Evolutionary conservation across 192 early-diverging fungal species (phyloP), one percentile per base, ranked within the genome.

Genomic region (Irineochytrium annulatum): DNA sequence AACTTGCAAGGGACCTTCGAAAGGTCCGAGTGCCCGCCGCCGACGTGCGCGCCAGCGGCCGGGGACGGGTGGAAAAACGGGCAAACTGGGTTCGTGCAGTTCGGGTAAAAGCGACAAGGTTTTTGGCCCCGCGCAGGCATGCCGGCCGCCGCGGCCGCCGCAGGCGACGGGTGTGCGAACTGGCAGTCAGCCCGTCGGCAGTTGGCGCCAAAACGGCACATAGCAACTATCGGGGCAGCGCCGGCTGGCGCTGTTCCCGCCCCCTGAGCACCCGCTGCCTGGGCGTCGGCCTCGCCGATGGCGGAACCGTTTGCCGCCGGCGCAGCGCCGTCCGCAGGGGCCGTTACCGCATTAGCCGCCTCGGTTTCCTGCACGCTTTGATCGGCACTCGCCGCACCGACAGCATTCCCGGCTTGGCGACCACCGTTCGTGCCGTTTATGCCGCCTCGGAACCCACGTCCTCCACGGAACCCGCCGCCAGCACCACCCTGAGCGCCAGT

Each of bases 141-240:
- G 11, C 29, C 20, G 3, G 68, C 65, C 8, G 37, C 22, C 8
- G 54, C 63, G 34, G 68, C 34, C 44, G 56, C 68, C 58, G 70
- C 70, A 29, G 69, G 68, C 16, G 58, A 75, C n/a, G 70, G 70
- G 63, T 77, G 75, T 24, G 41, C 55, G 60, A 68, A 77, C 5
- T 28, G 48, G 56, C 70, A 77, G 3, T 72, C 69, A 32, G 68
- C 45, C 26, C 60, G 57, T 11, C 74, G 67, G 43, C 74, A 76
- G 30, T 53, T 37, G 29, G 52, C 64, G 32, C 65, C 68, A 34
- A 61, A 76, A 20, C 49, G 41, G 60, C 74, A 76, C 34, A 35
- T 44, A 6, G 60, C 32, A 11, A 52, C 28, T 19, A 52, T 62
- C 37, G 45, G 44, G 22, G 33, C 45, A 13, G n/a, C 59, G 45